These are phyloP conservation scores for Crassisporium funariophilum DNA, from an alignment of 768 basidiomycete species.

Conservation along the genomic window DNA sequence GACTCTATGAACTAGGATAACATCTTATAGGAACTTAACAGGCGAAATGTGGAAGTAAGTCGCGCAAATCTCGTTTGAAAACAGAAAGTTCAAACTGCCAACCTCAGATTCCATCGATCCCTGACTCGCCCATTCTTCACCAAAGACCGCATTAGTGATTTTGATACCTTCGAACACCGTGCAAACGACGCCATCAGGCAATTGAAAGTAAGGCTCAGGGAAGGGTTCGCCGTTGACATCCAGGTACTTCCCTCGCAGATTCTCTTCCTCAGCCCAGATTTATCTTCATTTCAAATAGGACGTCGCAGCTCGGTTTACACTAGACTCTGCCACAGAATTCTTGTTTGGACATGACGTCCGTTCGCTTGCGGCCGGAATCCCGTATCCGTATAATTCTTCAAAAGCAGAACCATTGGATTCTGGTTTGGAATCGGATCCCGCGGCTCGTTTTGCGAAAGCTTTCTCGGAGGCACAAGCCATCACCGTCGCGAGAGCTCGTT, in stretches of 20 bases:
- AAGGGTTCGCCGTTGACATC: slow-evolving; percentile 56
- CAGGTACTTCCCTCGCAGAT: slow-evolving; percentile 37
- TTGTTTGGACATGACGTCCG: slow-evolving; percentile 55
- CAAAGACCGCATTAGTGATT: slow-evolving; percentile 58
- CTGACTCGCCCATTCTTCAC: slow-evolving; percentile 73
- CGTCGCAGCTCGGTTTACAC: slow-evolving; percentile 50
- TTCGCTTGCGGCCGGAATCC: slow-evolving; percentile 49
- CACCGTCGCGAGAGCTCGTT: background rate
- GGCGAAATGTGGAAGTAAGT: slow-evolving; percentile 69
- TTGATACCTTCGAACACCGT: slow-evolving; percentile 59
- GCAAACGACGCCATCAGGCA: slow-evolving; percentile 45
- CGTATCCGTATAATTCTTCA: slow-evolving; percentile 43
- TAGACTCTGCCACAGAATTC: slow-evolving; percentile 64
- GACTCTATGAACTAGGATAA: background rate
- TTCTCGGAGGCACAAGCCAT: background rate
- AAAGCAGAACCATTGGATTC: background rate
- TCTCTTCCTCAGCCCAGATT: background rate
- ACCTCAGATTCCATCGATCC: slow-evolving; percentile 52
- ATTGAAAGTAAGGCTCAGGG: slow-evolving; percentile 43
- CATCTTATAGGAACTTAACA: slow-evolving; percentile 21
- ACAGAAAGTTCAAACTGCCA: too few species aligned
- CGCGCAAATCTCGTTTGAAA: background rate
- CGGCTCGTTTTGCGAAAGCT: background rate
- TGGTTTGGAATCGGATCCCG: background rate
- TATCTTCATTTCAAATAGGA: slow-evolving; percentile 29